Evolutionary conservation across 805 yeast genomes (phyloP), one percentile per base, ranked within the genome.

Genomic region (Wickerhamomyces rabaulensis): DNA sequence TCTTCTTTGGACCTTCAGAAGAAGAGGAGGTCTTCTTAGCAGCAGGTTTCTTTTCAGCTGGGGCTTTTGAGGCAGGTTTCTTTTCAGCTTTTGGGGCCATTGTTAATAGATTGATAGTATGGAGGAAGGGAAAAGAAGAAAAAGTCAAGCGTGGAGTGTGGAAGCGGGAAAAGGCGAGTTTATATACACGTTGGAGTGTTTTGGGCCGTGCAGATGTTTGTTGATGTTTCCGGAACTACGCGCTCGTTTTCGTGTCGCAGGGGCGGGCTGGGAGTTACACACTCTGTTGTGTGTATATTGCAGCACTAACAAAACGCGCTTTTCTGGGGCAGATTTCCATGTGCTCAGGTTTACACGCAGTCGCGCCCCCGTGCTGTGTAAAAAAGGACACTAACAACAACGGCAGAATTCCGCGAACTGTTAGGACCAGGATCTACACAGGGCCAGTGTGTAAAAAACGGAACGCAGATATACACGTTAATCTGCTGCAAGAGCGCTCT

Each of bases 31-130:
- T 87, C 79, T 88, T 90, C 80, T 85, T 86, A 68, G 87, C 87
- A 67, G 96, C 91, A 67, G 88, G 87, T 77, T 87, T 89, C 84
- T 89, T 88, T 74, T 87, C 95, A 72, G 95, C 95, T 67, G 97
- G 96, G 59, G 96, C 96, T 76, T 90, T 90, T 65, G 97, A 91
- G 70, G 97, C 98, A 60, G 78, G 78, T 65, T 74, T 74, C 72
- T 73, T 74, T 64, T 73, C 76, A 60, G 78, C 77, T 65, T 73
- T 74, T 70, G 84, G 83, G 60, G 85, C 84, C 86, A 81, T 53
- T 48, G 52, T 51, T 50, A 45, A 33, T 33, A 6, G 8, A 16
- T 33, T 40, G 41, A 20, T 49, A 42, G 33, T 37, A 19, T 33
- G 42, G 41, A 39, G 40, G 20, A 29, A 31, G 21, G 43, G 39